These are phyloP conservation scores for Oenanthe javanica DNA, from an alignment of 140 eudicot species.

Conservation along the genomic window DNA sequence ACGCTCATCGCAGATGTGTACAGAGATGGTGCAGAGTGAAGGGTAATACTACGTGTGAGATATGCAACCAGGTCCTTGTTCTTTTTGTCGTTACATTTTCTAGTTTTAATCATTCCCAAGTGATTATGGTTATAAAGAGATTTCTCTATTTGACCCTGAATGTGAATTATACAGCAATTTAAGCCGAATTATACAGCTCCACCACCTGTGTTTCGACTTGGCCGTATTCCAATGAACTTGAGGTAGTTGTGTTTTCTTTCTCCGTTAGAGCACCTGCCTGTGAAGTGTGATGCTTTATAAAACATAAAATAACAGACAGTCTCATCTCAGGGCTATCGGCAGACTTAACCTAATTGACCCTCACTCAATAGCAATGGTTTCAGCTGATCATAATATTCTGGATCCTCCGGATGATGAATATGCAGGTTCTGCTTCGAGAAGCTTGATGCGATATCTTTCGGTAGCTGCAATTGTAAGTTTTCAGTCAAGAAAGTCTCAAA, in stretches of 20 bases:
- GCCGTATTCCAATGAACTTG: slow-evolving; percentile 52
- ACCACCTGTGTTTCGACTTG: slow-evolving; percentile 58
- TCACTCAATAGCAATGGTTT: slow-evolving; percentile 38
- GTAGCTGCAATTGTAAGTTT: slow-evolving; percentile 63
- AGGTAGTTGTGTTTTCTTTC: slow-evolving; percentile 39
- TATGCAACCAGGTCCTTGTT: slow-evolving; percentile 78
- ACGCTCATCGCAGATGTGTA: slow-evolving; percentile 94
- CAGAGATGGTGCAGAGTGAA: slow-evolving; percentile 99
- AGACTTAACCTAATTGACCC: slow-evolving; percentile 12
- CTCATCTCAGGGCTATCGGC: background rate
- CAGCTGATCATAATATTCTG: slow-evolving; percentile 46
- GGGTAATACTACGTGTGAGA: slow-evolving; percentile 89
- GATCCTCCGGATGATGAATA: slow-evolving; percentile 45
- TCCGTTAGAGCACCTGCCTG: background rate
- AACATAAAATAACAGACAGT: background rate
- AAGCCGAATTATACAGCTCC: slow-evolving; percentile 85
- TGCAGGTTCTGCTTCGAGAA: slow-evolving; percentile 60
- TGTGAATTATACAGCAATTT: slow-evolving; percentile 49
- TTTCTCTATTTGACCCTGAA: background rate
- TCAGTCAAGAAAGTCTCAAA: slow-evolving; percentile 1
- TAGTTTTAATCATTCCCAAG: background rate
- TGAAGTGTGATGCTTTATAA: background rate
- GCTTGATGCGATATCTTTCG: slow-evolving; percentile 56
- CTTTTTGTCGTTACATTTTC: background rate
- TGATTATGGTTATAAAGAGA: background rate